Conservation (phyloP, 1,284 basidiomycete species). For the Omphalotus olearius region DNA sequence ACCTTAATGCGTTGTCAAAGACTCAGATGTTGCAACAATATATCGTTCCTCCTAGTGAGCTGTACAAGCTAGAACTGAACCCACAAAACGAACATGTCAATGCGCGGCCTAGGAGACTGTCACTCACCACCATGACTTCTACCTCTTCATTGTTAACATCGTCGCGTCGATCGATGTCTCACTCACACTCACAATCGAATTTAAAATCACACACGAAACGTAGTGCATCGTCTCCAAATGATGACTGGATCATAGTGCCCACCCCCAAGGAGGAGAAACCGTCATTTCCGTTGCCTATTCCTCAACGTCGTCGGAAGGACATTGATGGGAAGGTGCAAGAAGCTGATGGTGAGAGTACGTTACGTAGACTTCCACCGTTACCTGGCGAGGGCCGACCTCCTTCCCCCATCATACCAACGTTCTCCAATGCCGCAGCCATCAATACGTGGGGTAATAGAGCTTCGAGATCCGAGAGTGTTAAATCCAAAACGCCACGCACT, state of each 20-base stretch:
- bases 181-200: not conserved
- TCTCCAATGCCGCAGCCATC: conserved; percentile 29
- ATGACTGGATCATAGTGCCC: conserved; percentile 28
- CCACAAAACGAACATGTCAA: conserved; percentile 14
- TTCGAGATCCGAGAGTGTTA: not conserved
- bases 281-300: conserved; percentile 29
- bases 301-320: conserved; percentile 17
- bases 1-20: not conserved
- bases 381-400: conserved; percentile 15
- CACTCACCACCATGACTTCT: not conserved
- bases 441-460: conserved; percentile 23
- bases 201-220: conserved; percentile 2
- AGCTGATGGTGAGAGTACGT: conserved; percentile 1
- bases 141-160: not conserved
- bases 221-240: conserved; percentile 2
- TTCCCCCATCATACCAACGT: conserved; percentile 33
- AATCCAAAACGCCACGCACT: not conserved
- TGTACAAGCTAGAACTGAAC: conserved; percentile 28
- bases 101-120: not conserved
- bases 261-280: conserved; percentile 27
- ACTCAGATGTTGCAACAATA: conserved; percentile 29
- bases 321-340: conserved; percentile 7
- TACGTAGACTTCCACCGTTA: conserved; percentile 3
- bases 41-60: conserved; percentile 50
- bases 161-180: not conserved